Conservation (phyloP, 345 rosid genomes). For the Eutrema japonicum region DNA sequence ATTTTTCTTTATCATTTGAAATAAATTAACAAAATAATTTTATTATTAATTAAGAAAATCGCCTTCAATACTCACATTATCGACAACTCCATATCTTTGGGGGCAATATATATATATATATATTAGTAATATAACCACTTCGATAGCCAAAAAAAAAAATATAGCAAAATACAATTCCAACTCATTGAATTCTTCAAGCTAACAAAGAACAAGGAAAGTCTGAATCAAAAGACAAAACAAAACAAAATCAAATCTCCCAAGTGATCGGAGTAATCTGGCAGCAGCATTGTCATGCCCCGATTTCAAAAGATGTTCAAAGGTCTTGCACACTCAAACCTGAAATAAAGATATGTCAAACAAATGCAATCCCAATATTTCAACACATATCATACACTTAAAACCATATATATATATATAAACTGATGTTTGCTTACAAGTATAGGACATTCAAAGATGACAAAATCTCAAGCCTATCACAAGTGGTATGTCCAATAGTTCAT, state of each 20-base stretch:
- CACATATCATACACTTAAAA: too few species aligned
- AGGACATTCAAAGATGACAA: background rate
- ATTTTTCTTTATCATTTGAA: too few species aligned
- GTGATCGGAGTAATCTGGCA: background rate
- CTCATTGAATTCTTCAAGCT: slow-evolving; percentile 2
- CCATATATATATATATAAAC: too few species aligned
- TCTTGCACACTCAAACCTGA: slow-evolving; percentile 88
- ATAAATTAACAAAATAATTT: too few species aligned
- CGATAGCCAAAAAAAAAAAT: background rate
- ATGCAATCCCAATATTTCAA: too few species aligned
- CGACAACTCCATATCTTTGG: too few species aligned
- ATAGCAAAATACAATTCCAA: slow-evolving; percentile 22
- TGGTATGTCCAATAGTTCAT: background rate
- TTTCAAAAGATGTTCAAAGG: slow-evolving; percentile 44
- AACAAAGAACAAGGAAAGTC: background rate
- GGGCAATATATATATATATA: background rate
- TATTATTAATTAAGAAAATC: too few species aligned
- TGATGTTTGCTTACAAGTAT: too few species aligned
- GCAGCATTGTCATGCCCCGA: background rate
- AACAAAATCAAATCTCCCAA: background rate
- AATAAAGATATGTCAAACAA: background rate
- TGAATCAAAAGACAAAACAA: slow-evolving; percentile 22
- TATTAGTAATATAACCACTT: background rate
- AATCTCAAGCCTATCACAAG: background rate
- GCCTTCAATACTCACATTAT: too few species aligned